Base-by-base conservation (phyloP, 129 eudicot genomes). In the Pseudognaphalium luteoalbum region DNA sequence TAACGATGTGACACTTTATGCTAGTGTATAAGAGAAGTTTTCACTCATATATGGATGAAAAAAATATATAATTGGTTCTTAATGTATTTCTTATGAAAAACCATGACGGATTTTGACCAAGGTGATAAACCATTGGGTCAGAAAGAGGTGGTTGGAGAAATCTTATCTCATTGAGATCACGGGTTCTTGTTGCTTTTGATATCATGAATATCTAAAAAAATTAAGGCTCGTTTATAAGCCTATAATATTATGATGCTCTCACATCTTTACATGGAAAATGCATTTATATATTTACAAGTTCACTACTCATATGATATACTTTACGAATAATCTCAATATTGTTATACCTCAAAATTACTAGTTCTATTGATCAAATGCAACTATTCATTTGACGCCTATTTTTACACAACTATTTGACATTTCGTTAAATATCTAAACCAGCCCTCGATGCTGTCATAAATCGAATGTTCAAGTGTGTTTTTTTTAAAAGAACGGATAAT, bases 381-480 rank as follows among this genome's bases (percentile, higher is more conserved):
- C 47, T 41, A 10, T 41, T 41, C 14, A 41, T 41, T 9, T 41
- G 47, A 2, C 47, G 12, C 47, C 47, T 41, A 30, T 70, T 15
- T 30, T 70, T 56, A 15, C 29, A 10, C 8, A 47, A 70, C 7
- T 47, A 16, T 71, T n/a, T 35, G 29, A 67, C 52, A n/a, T 17
- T 16, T 1, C 19, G 4, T 39, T 21, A 34, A 72, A 20, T 34
- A 33, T 10, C 3, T 56, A 33, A 30, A 34, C 66, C 35, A 72
- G 20, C 47, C 20, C 65, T 72, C 52, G 56, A 72, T 72, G 60
- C 32, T 58, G 33, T 25, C 70, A 60, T 37, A 56, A 39, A 22
- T 59, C 54, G 68, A 20, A 42, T 57, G 54, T 73, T 22, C 19
- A 21, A 21, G 14, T 41, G 9, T 41, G 9, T 34, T 34, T 0